These are phyloP conservation scores for Mytilinidion resinicola DNA, from an alignment of 495 filamentous ascomycete genomes.

Conservation along the genomic window DNA sequence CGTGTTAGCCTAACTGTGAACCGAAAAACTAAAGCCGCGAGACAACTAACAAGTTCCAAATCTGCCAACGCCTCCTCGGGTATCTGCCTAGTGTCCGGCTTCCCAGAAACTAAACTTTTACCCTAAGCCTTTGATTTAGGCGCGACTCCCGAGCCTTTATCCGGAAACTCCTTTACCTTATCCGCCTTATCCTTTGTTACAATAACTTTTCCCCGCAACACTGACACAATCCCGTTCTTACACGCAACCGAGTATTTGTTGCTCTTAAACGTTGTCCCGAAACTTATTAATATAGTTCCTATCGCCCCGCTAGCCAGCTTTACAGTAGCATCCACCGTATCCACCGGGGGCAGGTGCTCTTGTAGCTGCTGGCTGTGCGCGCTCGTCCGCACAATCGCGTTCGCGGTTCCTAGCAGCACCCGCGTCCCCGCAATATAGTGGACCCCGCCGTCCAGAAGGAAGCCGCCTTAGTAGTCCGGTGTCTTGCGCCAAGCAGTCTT, in stretches of 20 bases:
- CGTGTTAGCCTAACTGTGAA: neutral
- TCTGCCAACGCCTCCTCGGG: conserved; percentile 67
- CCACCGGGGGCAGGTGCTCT: conserved; percentile 63
- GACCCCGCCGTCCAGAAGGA: conserved; percentile 71
- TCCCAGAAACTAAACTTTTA: conserved; percentile 44
- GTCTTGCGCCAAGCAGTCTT: conserved; percentile 65
- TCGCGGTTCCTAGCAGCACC: conserved; percentile 52
- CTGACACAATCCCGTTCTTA: conserved; percentile 45
- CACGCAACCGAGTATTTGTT: conserved; percentile 47
- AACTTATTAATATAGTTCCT: conserved; percentile 56
- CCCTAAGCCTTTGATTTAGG: conserved; percentile 65
- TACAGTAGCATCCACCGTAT: conserved; percentile 61
- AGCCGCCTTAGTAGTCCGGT: conserved; percentile 69
- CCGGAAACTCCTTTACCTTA: conserved; percentile 45
- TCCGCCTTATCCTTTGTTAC: conserved; percentile 37
- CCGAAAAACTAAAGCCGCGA: neutral
- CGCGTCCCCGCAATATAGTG: conserved; percentile 64
- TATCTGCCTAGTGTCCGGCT: conserved; percentile 48
- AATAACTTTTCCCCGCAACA: conserved; percentile 47
- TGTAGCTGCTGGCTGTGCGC: conserved; percentile 55
- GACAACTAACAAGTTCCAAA: conserved; percentile 53
- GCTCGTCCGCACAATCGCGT: conserved; percentile 43
- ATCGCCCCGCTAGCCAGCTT: conserved; percentile 54
- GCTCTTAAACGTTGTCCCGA: conserved; percentile 57
- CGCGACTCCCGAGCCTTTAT: conserved; percentile 53